A percentile compares a stretch with the other conserved stretches of the same genome.
phyloP scores from a whole-genome alignment of 1,284 basidiomycete genomes.

The Omphalotus olearius region DNA sequence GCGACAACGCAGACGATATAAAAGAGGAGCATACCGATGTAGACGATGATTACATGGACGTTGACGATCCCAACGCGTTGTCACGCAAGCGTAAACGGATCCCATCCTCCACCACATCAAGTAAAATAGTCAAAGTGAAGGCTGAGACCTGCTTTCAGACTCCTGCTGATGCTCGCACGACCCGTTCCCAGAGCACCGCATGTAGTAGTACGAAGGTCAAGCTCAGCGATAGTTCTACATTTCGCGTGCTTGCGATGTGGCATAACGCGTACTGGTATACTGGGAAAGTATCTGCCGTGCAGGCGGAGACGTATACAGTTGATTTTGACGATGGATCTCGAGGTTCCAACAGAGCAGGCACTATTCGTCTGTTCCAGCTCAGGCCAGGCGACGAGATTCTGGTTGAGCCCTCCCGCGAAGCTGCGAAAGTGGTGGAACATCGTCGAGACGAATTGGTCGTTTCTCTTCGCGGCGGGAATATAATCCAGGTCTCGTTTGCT shows the following conservation, averaged over 20 bases:
- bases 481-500: constrained; percentile 7
- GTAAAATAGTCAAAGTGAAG: not conserved
- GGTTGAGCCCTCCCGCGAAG: not conserved
- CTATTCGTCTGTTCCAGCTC: constrained; percentile 51
- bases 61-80: constrained; percentile 19
- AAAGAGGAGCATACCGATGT: constrained; percentile 32
- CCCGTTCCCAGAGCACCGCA: constrained; percentile 17
- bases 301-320: constrained; percentile 36
- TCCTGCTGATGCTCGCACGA: constrained; percentile 13
- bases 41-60: constrained; percentile 37
- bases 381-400: constrained; percentile 41
- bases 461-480: constrained; percentile 36
- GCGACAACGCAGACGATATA: constrained; percentile 20
- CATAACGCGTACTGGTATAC: constrained; percentile 57
- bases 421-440: constrained; percentile 19
- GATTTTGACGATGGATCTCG: constrained; percentile 58
- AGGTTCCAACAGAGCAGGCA: constrained; percentile 36
- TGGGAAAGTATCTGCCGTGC: constrained; percentile 39
- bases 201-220: not conserved
- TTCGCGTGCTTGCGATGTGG: constrained; percentile 68
- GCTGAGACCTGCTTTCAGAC: constrained; percentile 16
- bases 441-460: constrained; percentile 32
- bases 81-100: constrained; percentile 49
- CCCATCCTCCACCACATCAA: constrained; percentile 15
- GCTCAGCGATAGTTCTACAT: not conserved